Evolutionary conservation across 2,329 filamentous ascomycete species (phyloP), one percentile per base, ranked within the genome.

Genomic region (Aspergillus glaucus): DNA sequence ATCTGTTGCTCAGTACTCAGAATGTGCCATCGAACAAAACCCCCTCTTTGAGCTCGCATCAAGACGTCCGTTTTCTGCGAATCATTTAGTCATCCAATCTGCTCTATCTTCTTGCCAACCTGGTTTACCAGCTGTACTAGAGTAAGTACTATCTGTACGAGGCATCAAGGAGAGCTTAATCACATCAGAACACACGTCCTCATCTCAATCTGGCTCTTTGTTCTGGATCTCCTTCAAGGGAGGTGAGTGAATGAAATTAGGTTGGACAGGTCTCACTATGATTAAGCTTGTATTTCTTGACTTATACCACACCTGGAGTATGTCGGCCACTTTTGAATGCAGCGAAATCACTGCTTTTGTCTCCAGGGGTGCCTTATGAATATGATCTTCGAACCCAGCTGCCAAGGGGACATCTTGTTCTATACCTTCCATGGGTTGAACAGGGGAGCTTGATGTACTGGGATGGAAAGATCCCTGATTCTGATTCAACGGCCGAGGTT

Each of bases 51-150:
- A 22, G 9, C 22, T 28, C 17, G 14, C 17, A 41, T 47, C 26
- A 47, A 42, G 45, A 26, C 22, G 30, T 47, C 37, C 15, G 24
- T 32, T 17, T 47, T 47, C 15, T 26, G 44, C 36, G 44, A 26
- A 40, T 41, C 22, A 28, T 40, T 36, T 17, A 46, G 7, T 34
- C 21, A 26, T 46, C 37, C 44, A 40, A 39, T 40, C 22, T 46
- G 22, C 21, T 46, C 34, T 37, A 40, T 22, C 22, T 46, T 26
- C 24, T 46, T 17, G 26, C 34, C 22, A 47, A 47, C 9, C 22
- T 47, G 26, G 14, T 42, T 47, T 14, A 47, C 36, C 34, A 47
- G 36, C 45, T 47, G 22, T 22, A 42, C 17, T 34, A 42, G 22
- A 42, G 22, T 47, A 42, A 47, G 37, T 19, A 19, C 19, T 19